phyloP scores from a whole-genome alignment of 768 basidiomycete genomes.

The Psilocybe azurescens region DNA sequence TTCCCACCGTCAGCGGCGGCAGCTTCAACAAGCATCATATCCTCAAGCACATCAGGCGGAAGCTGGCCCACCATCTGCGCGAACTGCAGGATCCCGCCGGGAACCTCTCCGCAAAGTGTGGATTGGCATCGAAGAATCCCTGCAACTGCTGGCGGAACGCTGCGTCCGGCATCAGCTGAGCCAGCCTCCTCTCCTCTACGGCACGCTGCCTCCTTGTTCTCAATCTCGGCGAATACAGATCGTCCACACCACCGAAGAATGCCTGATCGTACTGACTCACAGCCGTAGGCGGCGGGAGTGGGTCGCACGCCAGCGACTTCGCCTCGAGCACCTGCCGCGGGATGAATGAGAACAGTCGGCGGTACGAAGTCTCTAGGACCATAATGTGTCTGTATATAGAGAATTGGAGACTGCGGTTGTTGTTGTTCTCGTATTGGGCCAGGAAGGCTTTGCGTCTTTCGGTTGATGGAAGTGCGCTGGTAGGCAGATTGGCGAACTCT shows the following conservation, averaged over 20 bases:
- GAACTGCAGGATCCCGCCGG: too few species aligned
- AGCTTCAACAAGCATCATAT: too few species aligned
- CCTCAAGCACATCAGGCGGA: too few species aligned
- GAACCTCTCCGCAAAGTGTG: too few species aligned
- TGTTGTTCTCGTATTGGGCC: conserved; percentile 44
- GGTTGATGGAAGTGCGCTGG: conserved; percentile 38
- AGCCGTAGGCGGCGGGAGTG: conserved; percentile 74
- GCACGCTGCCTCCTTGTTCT: conserved; percentile 48
- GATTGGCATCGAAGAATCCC: too few species aligned
- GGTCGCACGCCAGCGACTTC: conserved; percentile 80
- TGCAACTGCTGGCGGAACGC: too few species aligned
- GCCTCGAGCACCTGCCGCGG: conserved; percentile 57
- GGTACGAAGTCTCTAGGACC: conserved; percentile 69
- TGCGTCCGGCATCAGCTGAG: conserved; percentile 60
- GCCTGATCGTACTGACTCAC: conserved; percentile 66
- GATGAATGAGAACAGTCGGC: conserved; percentile 72
- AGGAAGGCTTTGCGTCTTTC: conserved; percentile 38
- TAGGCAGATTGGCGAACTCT: conserved; percentile 44
- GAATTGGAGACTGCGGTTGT: conserved; percentile 46
- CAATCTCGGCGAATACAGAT: conserved; percentile 43
- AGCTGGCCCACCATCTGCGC: too few species aligned
- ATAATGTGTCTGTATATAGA: conserved; percentile 78
- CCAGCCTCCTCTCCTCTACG: conserved; percentile 56
- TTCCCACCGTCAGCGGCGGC: too few species aligned
- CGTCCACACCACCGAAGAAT: conserved; percentile 78